A percentile compares a stretch with the other conserved stretches of the same genome.
These are phyloP conservation scores for Talaromyces trachyspermus DNA, from an alignment of 495 filamentous ascomycete species.

Conservation along the genomic window DNA sequence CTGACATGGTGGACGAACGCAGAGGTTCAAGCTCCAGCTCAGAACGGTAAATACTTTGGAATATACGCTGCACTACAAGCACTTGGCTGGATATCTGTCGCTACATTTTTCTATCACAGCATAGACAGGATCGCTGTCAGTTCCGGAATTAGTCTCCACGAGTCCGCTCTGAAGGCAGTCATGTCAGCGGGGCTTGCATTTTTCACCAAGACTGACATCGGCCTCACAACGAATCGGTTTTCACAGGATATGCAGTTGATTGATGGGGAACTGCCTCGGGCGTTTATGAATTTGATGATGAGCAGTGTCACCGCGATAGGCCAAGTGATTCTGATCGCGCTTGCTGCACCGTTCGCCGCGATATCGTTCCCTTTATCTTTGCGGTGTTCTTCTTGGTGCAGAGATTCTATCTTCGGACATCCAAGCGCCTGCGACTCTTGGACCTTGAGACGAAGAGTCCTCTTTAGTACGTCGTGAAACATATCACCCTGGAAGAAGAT, in stretches of 20 bases:
- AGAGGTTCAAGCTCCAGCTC: constrained; percentile 11
- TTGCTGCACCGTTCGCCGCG: neutral
- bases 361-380: no score
- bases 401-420: constrained; percentile 44
- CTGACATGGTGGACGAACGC: constrained; percentile 14
- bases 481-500: no score
- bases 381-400: constrained; percentile 34
- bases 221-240: constrained; percentile 44
- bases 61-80: constrained; percentile 24
- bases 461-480: no score
- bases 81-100: constrained; percentile 18
- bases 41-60: constrained; percentile 12
- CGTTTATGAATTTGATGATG: constrained; percentile 18
- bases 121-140: constrained; percentile 27
- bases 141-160: constrained; percentile 26
- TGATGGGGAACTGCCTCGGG: constrained; percentile 31
- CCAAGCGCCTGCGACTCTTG: constrained; percentile 46
- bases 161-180: constrained; percentile 22
- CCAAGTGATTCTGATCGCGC: no score
- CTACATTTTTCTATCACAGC: constrained; percentile 28
- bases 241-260: constrained; percentile 50
- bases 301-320: neutral
- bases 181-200: constrained; percentile 19
- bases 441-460: constrained; percentile 46
- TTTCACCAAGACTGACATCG: constrained; percentile 23